Base-by-base conservation (phyloP, 352 stramenopile genomes). In the Pythium graminicola region DNA sequence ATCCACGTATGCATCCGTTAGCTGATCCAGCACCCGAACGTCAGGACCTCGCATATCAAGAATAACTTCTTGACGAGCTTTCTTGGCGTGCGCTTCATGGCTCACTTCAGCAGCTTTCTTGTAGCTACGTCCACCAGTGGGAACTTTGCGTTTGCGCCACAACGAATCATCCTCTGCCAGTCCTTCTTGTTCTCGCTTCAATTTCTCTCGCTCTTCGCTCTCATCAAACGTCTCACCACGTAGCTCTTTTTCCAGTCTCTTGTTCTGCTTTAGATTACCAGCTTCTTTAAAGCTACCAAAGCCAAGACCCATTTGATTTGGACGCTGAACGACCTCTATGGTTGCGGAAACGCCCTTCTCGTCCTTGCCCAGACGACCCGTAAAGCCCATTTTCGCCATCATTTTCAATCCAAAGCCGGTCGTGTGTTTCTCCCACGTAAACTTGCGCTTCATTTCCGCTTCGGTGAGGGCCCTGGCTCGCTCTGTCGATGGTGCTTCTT, bases 371-470 rank as follows among this genome's bases (percentile, higher is more conserved):
- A 98, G 65, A 17, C 93, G 90, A 13, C 93, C 93, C 16, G 73
- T 88, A 60, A 98, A 98, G 36, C 95, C 95, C 91, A 98, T 97
- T 68, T 98, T 98, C 22, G 84, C 64, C 45, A 98, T 67, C 68
- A 98, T 87, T 67, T 97, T 98, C 52, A 92, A 85, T 10, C 93
- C 95, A 56, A 98, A 97, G 22, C 93, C 95, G 57, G 96, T 98
- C 14, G 93, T 97, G 71, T 98, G 95, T 66, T 97, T 97, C 74
- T 98, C 84, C 95, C 95, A 98, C 31, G 64, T 46, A 50, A 72
- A 83, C 32, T 65, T 77, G 45, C 61, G 50, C 52, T 61, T 56
- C 43, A 67, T 13, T 38, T 67, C 54, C 0, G 51, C 46, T 31
- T 65, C 54, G 16, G 45, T 39, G 43, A 57, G 38, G 26, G 51